Percentiles rank a stretch among this genome's conserved stretches.
phyloP scores from a whole-genome alignment of 306 rosid species.

The Pterocarpus santalinus region DNA sequence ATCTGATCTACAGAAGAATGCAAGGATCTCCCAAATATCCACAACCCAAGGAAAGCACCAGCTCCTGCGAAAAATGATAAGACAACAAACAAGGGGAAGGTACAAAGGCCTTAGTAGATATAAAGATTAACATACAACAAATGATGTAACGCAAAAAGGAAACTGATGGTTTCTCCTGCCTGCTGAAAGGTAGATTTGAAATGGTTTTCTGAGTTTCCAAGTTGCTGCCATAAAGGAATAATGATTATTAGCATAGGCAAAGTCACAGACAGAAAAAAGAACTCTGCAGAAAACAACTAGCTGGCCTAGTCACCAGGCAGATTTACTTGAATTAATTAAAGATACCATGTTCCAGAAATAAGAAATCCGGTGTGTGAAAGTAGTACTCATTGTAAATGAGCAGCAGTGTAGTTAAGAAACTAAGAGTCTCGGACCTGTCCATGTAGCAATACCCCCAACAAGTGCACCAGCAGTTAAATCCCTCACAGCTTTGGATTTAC shows the following conservation, averaged over 20 bases:
- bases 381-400: not conserved
- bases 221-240: constrained; percentile 66
- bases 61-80: constrained; percentile 62
- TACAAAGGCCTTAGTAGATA: constrained; percentile 26
- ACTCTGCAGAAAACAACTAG: not conserved
- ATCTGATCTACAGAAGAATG: constrained; percentile 62
- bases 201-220: constrained; percentile 53
- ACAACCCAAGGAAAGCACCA: constrained; percentile 58
- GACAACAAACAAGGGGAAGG: constrained; percentile 29
- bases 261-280: not conserved
- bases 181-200: constrained; percentile 53
- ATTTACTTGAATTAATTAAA: constrained; percentile 6
- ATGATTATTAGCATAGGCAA: constrained; percentile 42
- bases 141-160: not conserved
- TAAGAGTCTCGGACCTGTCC: constrained; percentile 60
- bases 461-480: constrained; percentile 43
- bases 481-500: constrained; percentile 51
- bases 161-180: constrained; percentile 56
- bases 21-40: constrained; percentile 58
- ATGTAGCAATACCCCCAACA: constrained; percentile 53
- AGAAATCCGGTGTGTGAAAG: not conserved
- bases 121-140: constrained; percentile 13
- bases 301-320: constrained; percentile 2
- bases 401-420: not conserved
- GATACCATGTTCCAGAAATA: constrained; percentile 7